Conservation (phyloP, 306 rosid species). For the Dryas drummondii region DNA sequence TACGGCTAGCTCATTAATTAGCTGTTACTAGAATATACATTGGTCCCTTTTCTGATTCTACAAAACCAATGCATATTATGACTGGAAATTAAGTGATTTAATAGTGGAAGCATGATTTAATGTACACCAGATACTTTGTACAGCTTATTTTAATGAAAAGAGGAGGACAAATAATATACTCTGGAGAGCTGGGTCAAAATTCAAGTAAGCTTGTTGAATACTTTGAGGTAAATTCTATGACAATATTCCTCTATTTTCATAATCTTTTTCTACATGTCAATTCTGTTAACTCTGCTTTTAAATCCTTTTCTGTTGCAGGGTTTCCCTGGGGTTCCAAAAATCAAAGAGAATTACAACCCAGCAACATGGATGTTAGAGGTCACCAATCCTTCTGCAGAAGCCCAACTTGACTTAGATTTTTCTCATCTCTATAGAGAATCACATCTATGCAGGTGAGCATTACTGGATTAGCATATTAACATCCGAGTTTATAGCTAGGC, state of each 20-base stretch:
- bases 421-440: slow-evolving; percentile 28
- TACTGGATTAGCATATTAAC: neutral
- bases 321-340: slow-evolving; percentile 32
- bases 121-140: neutral
- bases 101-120: too few relatives aligned
- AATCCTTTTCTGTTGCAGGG: slow-evolving; percentile 2
- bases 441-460: slow-evolving; percentile 17
- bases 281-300: neutral
- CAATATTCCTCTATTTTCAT: neutral
- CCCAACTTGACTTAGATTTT: slow-evolving; percentile 27
- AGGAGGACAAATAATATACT: slow-evolving; percentile 57
- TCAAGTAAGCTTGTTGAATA: slow-evolving; percentile 46
- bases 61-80: too few relatives aligned
- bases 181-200: slow-evolving; percentile 47
- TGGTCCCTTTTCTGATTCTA: too few relatives aligned
- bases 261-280: neutral
- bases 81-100: too few relatives aligned
- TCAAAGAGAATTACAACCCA: slow-evolving; percentile 40
- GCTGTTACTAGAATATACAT: too few relatives aligned
- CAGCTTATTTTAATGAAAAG: slow-evolving; percentile 54
- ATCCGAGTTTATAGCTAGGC: neutral
- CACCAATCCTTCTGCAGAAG: slow-evolving; percentile 21
- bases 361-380: slow-evolving; percentile 45
- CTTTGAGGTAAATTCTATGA: slow-evolving; percentile 41
- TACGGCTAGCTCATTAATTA: too few relatives aligned